A percentile compares a stretch with the other conserved stretches of the same genome.
Conservation (phyloP, 2,329 filamentous ascomycete species). For the Curvularia sp. region DNA sequence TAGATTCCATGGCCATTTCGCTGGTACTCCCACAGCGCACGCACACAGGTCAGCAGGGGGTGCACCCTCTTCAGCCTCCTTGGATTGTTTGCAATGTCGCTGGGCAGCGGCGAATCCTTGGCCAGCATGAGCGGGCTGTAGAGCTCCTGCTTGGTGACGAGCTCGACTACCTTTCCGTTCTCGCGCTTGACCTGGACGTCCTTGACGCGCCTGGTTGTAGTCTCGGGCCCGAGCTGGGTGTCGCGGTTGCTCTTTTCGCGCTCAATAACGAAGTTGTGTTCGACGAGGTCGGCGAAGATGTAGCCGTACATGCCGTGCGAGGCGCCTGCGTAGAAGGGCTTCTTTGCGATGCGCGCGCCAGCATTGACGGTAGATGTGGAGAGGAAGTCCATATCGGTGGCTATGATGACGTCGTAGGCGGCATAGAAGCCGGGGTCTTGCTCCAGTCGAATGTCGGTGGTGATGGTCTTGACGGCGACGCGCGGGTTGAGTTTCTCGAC, state of each 20-base stretch:
- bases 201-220: constrained; percentile 77
- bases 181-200: constrained; percentile 70
- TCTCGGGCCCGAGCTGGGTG: constrained; percentile 67
- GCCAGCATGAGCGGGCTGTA: constrained; percentile 90
- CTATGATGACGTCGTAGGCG: constrained; percentile 84
- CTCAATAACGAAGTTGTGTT: constrained; percentile 88
- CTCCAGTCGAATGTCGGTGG: constrained; percentile 64
- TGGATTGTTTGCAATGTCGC: constrained; percentile 72
- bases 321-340: constrained; percentile 87
- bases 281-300: constrained; percentile 90
- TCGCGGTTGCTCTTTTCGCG: constrained; percentile 77
- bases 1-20: constrained; percentile 52
- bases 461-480: constrained; percentile 76
- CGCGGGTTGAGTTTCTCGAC: constrained; percentile 89
- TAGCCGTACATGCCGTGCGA: constrained; percentile 92
- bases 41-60: constrained; percentile 82
- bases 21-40: constrained; percentile 89
- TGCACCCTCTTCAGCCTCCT: constrained; percentile 78
- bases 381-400: constrained; percentile 81
- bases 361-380: constrained; percentile 83
- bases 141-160: constrained; percentile 88
- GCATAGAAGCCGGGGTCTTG: constrained; percentile 77
- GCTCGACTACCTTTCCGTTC: constrained; percentile 72
- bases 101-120: constrained; percentile 73
- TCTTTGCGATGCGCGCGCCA: constrained; percentile 76